Conservation (phyloP, 768 basidiomycete genomes). For the Tulasnella sp. region DNA sequence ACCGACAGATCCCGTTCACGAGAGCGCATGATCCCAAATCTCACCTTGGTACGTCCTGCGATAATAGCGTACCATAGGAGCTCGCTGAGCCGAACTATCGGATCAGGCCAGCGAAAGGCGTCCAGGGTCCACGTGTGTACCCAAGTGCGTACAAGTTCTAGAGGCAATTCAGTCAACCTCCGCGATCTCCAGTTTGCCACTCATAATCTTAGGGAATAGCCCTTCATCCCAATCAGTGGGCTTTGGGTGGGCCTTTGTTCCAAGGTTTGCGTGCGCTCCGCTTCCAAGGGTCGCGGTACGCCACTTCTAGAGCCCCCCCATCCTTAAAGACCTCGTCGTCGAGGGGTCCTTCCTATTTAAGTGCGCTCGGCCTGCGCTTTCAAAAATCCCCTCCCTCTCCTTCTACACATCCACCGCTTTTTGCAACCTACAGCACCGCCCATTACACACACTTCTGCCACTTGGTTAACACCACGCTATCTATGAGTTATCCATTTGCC, state of each 20-base stretch:
- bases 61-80: neutral
- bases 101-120: neutral
- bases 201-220: neutral
- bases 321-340: neutral
- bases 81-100: neutral
- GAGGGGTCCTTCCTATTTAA: neutral
- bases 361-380: neutral
- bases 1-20: neutral
- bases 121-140: neutral
- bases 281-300: neutral
- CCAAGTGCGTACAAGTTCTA: neutral
- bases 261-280: neutral
- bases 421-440: neutral
- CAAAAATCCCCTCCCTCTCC: neutral
- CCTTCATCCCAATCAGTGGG: neutral
- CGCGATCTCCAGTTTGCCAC: neutral
- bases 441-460: neutral
- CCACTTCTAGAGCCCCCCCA: neutral
- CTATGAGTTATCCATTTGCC: neutral
- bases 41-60: neutral
- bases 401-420: neutral
- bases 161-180: slow-evolving; percentile 1
- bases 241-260: neutral
- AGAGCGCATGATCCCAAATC: neutral
- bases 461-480: neutral